A percentile compares a stretch with the other conserved stretches of the same genome.
Evolutionary conservation across 495 filamentous ascomycete species (phyloP).

Genomic region (Rhizodiscina lignyota): DNA sequence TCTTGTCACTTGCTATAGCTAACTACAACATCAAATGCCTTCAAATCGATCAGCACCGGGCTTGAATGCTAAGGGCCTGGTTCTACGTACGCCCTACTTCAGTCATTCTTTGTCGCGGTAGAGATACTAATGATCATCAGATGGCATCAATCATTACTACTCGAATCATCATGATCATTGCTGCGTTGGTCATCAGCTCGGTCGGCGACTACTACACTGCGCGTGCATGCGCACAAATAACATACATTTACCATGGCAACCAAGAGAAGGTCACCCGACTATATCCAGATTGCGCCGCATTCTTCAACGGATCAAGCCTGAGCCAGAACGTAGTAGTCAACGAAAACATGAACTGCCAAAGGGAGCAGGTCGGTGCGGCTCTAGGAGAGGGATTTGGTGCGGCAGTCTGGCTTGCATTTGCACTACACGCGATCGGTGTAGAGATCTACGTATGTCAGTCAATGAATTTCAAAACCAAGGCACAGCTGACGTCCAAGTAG

Average conservation of each 20-base stretch:
- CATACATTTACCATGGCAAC: constrained; percentile 13
- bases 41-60: constrained; percentile 38
- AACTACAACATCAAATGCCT: constrained; percentile 33
- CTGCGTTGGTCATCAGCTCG: constrained; percentile 18
- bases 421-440: constrained; percentile 27
- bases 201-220: constrained; percentile 20
- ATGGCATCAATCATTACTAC: constrained; percentile 31
- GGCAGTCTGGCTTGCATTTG: constrained; percentile 26
- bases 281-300: constrained; percentile 25
- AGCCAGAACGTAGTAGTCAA: constrained; percentile 15
- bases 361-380: constrained; percentile 20
- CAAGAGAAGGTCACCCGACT: constrained; percentile 8
- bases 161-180: constrained; percentile 24
- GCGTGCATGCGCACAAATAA: constrained; percentile 27
- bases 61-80: constrained; percentile 37
- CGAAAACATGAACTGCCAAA: constrained; percentile 13
- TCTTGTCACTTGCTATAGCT: constrained; percentile 20
- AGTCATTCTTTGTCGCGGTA: background rate
- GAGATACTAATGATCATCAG: constrained; percentile 2
- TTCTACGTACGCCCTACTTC: constrained; percentile 19
- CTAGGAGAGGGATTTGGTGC: constrained; percentile 27
- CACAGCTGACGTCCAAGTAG: no score
- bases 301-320: constrained; percentile 11
- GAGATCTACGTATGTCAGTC: constrained; percentile 40
- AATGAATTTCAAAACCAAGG: no score